A percentile compares a stretch with the other conserved stretches of the same genome.
Evolutionary conservation across 2,329 filamentous ascomycete species (phyloP).

Genomic region (Phialocephala subalpina): DNA sequence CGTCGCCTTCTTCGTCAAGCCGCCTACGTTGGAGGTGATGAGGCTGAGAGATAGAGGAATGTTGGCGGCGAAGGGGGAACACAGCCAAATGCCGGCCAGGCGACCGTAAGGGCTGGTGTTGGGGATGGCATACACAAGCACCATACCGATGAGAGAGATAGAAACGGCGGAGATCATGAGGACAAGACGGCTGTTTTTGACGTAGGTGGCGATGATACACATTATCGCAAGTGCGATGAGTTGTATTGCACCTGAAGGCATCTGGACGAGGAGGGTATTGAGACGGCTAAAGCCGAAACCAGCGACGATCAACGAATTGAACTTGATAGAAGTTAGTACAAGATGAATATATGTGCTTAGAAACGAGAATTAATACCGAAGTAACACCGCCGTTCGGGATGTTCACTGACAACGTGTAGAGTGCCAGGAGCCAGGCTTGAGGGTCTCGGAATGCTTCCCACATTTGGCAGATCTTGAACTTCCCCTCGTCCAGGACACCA

Average conservation of each 20-base stretch:
- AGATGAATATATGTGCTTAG: not conserved
- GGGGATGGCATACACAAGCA: not conserved
- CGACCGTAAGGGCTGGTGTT: slow-evolving; percentile 30
- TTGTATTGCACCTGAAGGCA: not conserved
- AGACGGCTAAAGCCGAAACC: slow-evolving; percentile 57
- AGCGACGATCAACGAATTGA: slow-evolving; percentile 21
- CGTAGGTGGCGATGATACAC: slow-evolving; percentile 56
- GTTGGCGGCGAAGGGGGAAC: slow-evolving; percentile 66
- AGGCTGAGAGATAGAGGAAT: slow-evolving; percentile 45
- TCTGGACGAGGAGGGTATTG: slow-evolving; percentile 64
- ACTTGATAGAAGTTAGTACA: not conserved
- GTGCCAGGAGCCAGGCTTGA: slow-evolving; percentile 3
- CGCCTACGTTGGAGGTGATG: slow-evolving; percentile 51
- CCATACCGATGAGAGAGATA: too few relatives aligned
- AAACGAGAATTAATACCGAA: not conserved
- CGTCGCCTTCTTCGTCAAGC: slow-evolving; percentile 44
- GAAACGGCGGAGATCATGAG: not conserved
- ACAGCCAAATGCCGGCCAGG: slow-evolving; percentile 63
- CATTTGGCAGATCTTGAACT: slow-evolving; percentile 1
- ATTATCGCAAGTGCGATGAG: not conserved
- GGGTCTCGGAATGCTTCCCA: slow-evolving; percentile 7
- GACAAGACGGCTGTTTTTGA: slow-evolving; percentile 49
- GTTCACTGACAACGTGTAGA: not conserved
- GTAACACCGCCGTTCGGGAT: slow-evolving; percentile 1
- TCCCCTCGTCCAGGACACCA: not conserved